Evolutionary conservation across 768 basidiomycete species (phyloP).

Genomic region (Phylloporus sp.): DNA sequence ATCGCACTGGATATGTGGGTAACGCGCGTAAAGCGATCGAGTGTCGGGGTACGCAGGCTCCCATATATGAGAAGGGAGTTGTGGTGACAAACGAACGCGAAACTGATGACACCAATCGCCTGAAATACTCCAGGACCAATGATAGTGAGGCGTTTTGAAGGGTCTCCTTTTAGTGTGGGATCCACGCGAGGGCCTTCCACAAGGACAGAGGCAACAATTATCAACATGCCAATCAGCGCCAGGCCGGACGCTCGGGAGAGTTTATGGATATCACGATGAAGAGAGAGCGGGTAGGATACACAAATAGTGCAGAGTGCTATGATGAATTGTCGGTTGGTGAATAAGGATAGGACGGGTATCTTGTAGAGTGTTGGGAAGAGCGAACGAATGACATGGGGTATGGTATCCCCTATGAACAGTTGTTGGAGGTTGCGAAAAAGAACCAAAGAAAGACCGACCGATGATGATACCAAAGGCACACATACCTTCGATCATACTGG

Average conservation of each 20-base stretch:
- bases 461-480: slow-evolving; percentile 98
- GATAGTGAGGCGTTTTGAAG: slow-evolving; percentile 68
- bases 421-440: neutral
- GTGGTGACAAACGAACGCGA: slow-evolving; percentile 97
- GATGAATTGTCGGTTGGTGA: slow-evolving; percentile 86
- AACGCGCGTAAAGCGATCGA: slow-evolving; percentile 89
- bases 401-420: slow-evolving; percentile 70
- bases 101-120: slow-evolving; percentile 96
- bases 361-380: slow-evolving; percentile 67
- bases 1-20: slow-evolving; percentile 88
- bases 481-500: slow-evolving; percentile 61
- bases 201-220: slow-evolving; percentile 85
- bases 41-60: slow-evolving; percentile 84
- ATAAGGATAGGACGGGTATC: slow-evolving; percentile 70
- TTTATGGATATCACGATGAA: slow-evolving; percentile 98
- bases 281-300: slow-evolving; percentile 91
- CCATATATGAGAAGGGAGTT: slow-evolving; percentile 97
- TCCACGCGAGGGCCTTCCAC: slow-evolving; percentile 77
- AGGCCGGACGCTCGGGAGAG: slow-evolving; percentile 89
- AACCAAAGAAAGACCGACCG: slow-evolving; percentile 30
- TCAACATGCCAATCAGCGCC: slow-evolving; percentile 88
- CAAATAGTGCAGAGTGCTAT: slow-evolving; percentile 82
- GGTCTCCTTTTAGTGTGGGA: slow-evolving; percentile 72
- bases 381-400: slow-evolving; percentile 89
- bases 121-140: slow-evolving; percentile 82